Evolutionary conservation across 805 yeast species (phyloP), one percentile per base, ranked within the genome.

Genomic region (Nakazawaea sp.): DNA sequence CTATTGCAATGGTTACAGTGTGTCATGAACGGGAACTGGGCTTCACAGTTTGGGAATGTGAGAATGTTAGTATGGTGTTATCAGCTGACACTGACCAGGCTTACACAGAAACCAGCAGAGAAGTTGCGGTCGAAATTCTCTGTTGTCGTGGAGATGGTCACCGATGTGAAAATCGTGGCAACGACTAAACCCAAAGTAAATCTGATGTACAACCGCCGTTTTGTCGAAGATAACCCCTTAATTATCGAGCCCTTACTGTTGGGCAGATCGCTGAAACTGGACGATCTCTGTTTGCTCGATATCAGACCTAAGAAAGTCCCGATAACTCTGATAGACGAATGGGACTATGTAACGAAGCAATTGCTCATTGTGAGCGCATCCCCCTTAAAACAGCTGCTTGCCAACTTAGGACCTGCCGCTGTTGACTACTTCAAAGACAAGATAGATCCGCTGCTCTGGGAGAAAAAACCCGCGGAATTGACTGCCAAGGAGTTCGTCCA

Each of bases 351-450:
- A 12, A 64, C 81, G 13, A 79, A 75, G 47, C 72, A 72, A 47
- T 52, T 86, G 27, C 68, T 79, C 61, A 62, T 76, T 16, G 55
- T 68, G 23, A 61, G 63, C 32, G 52, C 62, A 9, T 58, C 68
- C 13, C 68, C 78, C 1, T 51, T 79, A 9, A 38, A 44, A 1
- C 73, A 70, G 16, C 61, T 72, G 2, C 44, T 82, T 1, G 59
- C 64, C 11, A 63, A 72, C 16, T 57, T 90, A 8, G 95, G 95
- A 0, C 89, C 95, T 2, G 97, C 96, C 2, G 95, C 92, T 0
- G 64, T 53, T 2, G 78, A 71, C 2, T 80, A 72, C 43, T 68
- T 65, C 36, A 33, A 28, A 1, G 40, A 39, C 2, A 58, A 53
- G 5, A 56, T 70, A 10, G 52, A 70, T 11, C 44, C 45, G 2